These are phyloP conservation scores for Fusarium sp. DNA, from an alignment of 2,329 filamentous ascomycete genomes.

Conservation along the genomic window DNA sequence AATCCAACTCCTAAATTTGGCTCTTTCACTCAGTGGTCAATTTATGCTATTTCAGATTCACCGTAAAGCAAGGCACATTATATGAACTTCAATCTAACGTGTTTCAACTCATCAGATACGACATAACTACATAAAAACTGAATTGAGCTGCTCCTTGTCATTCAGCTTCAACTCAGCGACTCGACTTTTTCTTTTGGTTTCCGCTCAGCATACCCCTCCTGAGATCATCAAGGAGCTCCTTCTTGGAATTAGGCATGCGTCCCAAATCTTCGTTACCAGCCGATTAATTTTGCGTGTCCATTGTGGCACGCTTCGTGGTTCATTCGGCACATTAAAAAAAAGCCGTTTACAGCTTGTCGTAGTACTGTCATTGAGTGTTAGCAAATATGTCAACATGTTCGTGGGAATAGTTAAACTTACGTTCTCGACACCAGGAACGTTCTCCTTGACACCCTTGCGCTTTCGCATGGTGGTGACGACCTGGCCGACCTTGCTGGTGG, in stretches of 20 bases:
- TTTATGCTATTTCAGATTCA: not conserved
- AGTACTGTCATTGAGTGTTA: slow-evolving; percentile 73
- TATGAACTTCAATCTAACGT: slow-evolving; percentile 50
- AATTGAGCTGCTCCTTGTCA: slow-evolving; percentile 53
- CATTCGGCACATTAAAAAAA: slow-evolving; percentile 57
- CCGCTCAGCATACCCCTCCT: slow-evolving; percentile 49
- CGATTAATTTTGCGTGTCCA: slow-evolving; percentile 57
- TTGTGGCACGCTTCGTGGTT: slow-evolving; percentile 58
- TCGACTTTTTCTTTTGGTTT: slow-evolving; percentile 50
- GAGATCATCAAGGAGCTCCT: slow-evolving; percentile 43
- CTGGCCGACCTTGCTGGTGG: slow-evolving; percentile 81
- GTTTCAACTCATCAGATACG: slow-evolving; percentile 57
- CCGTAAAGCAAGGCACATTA: not conserved
- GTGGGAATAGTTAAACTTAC: slow-evolving; percentile 68
- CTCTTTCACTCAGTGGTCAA: not conserved
- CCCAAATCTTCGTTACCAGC: slow-evolving; percentile 51
- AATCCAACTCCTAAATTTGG: not conserved
- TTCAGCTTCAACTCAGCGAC: slow-evolving; percentile 53
- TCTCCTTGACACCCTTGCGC: slow-evolving; percentile 99
- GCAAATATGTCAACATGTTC: slow-evolving; percentile 2
- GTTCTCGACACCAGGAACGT: slow-evolving; percentile 93
- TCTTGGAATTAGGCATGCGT: slow-evolving; percentile 45
- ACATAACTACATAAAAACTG: slow-evolving; percentile 59
- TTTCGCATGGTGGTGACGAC: slow-evolving; percentile 93
- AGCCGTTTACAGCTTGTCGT: slow-evolving; percentile 92